Conservation (phyloP, 2,329 filamentous ascomycete species). For the Orbilia javanica region DNA sequence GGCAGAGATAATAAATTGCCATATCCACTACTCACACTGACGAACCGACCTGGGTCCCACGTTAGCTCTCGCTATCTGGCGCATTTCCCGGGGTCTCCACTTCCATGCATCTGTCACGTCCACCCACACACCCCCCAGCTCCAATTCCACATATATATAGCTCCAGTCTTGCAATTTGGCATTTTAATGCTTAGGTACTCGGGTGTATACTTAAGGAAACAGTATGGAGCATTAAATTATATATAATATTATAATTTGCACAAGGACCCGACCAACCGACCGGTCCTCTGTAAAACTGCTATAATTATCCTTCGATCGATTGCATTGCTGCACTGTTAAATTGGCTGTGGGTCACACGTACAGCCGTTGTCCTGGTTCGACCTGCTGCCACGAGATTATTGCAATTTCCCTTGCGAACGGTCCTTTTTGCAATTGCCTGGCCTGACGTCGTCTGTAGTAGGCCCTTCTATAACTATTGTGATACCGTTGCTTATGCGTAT, state of each 20-base stretch:
- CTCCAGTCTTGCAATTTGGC: too few relatives aligned
- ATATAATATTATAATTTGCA: too few relatives aligned
- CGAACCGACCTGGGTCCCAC: not conserved
- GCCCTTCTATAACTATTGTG: not conserved
- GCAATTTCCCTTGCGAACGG: slow-evolving; percentile 44
- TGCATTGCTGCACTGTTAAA: slow-evolving; percentile 17
- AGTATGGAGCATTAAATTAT: slow-evolving; percentile 13
- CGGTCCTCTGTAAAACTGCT: too few relatives aligned
- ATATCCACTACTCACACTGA: too few relatives aligned
- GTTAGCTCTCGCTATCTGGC: not conserved
- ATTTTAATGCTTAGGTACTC: too few relatives aligned
- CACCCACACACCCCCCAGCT: not conserved
- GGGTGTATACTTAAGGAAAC: too few relatives aligned
- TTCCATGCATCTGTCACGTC: slow-evolving; percentile 10
- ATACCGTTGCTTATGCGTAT: not conserved
- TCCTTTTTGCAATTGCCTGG: too few relatives aligned
- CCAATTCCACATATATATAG: not conserved
- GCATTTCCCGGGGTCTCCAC: slow-evolving; percentile 23
- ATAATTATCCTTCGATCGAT: not conserved
- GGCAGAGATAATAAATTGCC: not conserved
- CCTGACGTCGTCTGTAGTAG: slow-evolving; percentile 8
- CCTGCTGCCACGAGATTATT: slow-evolving; percentile 29
- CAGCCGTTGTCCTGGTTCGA: slow-evolving; percentile 18
- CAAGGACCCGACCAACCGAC: too few relatives aligned
- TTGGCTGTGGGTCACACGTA: slow-evolving; percentile 44